Evolutionary conservation across 306 rosid genomes (phyloP).

Genomic region (Quillaja saponaria): DNA sequence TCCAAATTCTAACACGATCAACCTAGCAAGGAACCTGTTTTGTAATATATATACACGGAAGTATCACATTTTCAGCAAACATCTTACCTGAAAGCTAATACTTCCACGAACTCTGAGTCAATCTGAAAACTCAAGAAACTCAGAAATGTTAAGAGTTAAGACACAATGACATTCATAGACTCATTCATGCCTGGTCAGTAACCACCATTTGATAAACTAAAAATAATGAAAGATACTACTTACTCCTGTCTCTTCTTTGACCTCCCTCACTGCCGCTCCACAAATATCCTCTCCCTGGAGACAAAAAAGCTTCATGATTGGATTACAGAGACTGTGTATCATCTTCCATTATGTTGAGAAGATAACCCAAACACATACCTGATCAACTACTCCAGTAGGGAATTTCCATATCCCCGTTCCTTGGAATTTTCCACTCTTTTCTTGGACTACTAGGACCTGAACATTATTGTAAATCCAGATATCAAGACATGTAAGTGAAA

Average conservation of each 20-base stretch:
- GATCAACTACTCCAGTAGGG: conserved; percentile 84
- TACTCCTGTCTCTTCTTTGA: conserved; percentile 92
- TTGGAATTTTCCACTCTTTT: conserved; percentile 58
- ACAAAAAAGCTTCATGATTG: conserved; percentile 26
- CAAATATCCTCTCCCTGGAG: conserved; percentile 79
- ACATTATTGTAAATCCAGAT: conserved; percentile 16
- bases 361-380: conserved; percentile 44
- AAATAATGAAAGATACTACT: conserved; percentile 31
- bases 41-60: neutral
- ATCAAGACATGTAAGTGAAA: conserved; percentile 7
- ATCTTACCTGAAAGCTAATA: conserved; percentile 70
- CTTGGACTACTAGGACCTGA: conserved; percentile 85
- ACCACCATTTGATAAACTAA: conserved; percentile 12
- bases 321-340: conserved; percentile 16
- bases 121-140: conserved; percentile 58
- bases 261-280: conserved; percentile 81
- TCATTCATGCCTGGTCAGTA: neutral
- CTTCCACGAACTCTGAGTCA: conserved; percentile 75
- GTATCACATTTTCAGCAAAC: conserved; percentile 1
- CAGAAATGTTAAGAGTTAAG: conserved; percentile 18
- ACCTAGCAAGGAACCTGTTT: conserved; percentile 9
- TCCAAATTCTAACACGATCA: conserved; percentile 1
- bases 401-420: conserved; percentile 76
- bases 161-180: conserved; percentile 17
- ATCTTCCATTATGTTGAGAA: conserved; percentile 9